Conservation (phyloP, 345 rosid genomes). For the Gossypium turneri region DNA sequence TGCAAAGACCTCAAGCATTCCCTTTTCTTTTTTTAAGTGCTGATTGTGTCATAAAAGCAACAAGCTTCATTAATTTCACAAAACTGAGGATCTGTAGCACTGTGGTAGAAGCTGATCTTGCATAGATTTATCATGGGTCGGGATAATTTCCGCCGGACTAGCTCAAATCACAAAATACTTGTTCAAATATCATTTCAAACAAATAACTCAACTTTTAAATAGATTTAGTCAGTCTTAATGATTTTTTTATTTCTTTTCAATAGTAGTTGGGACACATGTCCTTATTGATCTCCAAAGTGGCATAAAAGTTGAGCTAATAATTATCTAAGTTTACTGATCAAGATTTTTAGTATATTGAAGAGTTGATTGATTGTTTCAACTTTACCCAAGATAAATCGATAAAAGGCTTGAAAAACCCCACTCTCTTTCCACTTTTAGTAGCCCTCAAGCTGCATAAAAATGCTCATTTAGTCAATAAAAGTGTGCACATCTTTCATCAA, state of each 20-base stretch:
- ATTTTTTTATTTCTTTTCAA: neutral
- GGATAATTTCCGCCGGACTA: too few relatives aligned
- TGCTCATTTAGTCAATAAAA: neutral
- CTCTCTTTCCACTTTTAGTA: neutral
- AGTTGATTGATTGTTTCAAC: neutral
- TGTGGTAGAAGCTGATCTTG: neutral
- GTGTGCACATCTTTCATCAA: neutral
- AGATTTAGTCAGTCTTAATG: neutral
- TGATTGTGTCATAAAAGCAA: slow-evolving; percentile 14
- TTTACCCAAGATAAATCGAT: neutral
- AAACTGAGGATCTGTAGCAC: slow-evolving; percentile 5
- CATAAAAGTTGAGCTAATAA: neutral
- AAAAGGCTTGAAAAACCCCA: neutral
- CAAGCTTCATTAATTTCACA: neutral
- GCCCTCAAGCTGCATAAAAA: neutral
- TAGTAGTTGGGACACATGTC: neutral
- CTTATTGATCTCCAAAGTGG: neutral
- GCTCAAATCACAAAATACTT: too few relatives aligned
- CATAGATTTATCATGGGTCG: neutral
- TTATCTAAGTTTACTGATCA: neutral
- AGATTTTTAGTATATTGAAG: neutral
- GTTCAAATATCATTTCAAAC: too few relatives aligned
- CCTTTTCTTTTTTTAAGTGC: neutral
- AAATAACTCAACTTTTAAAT: neutral
- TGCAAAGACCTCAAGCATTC: neutral